Conservation (phyloP, 306 rosid species). For the Dryas alaskensis region DNA sequence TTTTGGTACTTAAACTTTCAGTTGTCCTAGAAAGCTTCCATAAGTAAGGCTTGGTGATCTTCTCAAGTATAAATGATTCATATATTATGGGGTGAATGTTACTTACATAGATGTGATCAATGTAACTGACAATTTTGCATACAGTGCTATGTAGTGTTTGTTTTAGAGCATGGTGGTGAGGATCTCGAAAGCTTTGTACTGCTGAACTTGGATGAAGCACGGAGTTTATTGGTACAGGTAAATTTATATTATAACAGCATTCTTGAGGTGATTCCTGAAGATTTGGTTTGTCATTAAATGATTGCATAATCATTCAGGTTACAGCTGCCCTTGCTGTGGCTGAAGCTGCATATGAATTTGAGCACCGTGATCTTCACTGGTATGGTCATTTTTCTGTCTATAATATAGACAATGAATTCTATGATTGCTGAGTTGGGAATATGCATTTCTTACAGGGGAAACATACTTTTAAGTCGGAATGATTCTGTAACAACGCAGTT, state of each 20-base stretch:
- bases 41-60: constrained; percentile 6
- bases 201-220: constrained; percentile 64
- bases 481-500: constrained; percentile 60
- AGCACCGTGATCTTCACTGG: constrained; percentile 99
- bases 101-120: neutral
- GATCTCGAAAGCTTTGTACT: constrained; percentile 94
- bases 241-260: constrained; percentile 13
- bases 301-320: constrained; percentile 51
- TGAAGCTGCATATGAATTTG: constrained; percentile 90
- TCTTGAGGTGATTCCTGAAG: constrained; percentile 25
- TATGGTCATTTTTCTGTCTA: constrained; percentile 31
- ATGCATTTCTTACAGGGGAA: constrained; percentile 65
- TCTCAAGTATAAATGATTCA: constrained; percentile 15
- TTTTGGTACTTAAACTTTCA: neutral
- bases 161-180: constrained; percentile 78
- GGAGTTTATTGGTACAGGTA: constrained; percentile 77
- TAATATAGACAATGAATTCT: constrained; percentile 11
- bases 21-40: neutral
- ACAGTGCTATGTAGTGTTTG: constrained; percentile 68
- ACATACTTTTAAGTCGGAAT: constrained; percentile 67
- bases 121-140: constrained; percentile 35
- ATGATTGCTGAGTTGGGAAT: constrained; percentile 27
- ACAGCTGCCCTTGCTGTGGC: constrained; percentile 87
- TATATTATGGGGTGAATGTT: neutral
- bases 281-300: constrained; percentile 19